These are phyloP conservation scores for Urostyla sp. DNA, from an alignment of 73 alveolate species.

Conservation along the genomic window DNA sequence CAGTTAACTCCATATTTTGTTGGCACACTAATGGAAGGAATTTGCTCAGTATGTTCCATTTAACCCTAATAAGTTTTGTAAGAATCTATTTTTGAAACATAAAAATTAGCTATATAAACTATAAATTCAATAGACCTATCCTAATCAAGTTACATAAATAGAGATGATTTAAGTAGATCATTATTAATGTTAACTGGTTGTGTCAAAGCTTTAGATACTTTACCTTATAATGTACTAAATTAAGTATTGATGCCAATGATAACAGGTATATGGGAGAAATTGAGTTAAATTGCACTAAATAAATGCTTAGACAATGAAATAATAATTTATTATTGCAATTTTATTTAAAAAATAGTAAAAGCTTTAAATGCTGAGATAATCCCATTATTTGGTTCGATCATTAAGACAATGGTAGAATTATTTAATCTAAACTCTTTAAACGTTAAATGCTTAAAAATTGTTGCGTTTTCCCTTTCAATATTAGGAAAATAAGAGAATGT, in stretches of 20 bases:
- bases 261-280: background rate
- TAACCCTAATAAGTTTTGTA: conserved; percentile 3
- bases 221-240: background rate
- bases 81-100: background rate
- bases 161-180: conserved; percentile 31
- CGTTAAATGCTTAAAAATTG: background rate
- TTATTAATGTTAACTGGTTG: conserved; percentile 26
- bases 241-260: background rate
- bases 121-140: background rate
- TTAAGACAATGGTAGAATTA: background rate
- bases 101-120: background rate
- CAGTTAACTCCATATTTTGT: conserved; percentile 7
- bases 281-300: background rate
- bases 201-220: background rate
- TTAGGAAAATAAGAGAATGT: background rate
- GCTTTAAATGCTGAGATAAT: background rate
- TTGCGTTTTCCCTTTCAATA: background rate
- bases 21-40: conserved; percentile 29
- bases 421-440: background rate
- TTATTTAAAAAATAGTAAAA: background rate
- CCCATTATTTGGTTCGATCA: background rate
- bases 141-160: background rate
- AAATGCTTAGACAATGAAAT: conserved; percentile 1
- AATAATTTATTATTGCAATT: background rate
- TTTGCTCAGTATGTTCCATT: conserved; percentile 22